These are phyloP conservation scores for Gyromitra esculenta DNA, from an alignment of 2,329 filamentous ascomycete species.

Conservation along the genomic window DNA sequence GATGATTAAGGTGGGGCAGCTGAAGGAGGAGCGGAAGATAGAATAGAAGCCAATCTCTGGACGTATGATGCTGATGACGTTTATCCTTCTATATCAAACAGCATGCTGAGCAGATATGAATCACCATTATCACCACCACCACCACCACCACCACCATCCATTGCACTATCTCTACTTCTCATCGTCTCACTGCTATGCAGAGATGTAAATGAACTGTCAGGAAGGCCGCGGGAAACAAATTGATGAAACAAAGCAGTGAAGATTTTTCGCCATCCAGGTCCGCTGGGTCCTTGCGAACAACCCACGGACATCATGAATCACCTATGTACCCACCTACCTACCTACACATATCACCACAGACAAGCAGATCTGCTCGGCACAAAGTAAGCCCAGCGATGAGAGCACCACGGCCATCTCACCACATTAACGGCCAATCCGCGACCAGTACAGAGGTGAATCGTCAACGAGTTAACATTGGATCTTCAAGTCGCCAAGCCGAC, in stretches of 20 bases:
- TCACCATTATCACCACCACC: neutral
- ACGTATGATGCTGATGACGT: neutral
- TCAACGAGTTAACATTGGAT: constrained; percentile 32
- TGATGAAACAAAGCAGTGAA: constrained; percentile 1
- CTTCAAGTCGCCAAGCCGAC: constrained; percentile 12
- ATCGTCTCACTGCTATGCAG: neutral
- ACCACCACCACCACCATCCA: neutral
- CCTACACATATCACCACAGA: constrained; percentile 19
- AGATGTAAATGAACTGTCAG: neutral
- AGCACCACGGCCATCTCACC: constrained; percentile 11
- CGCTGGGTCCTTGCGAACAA: neutral
- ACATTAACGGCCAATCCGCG: constrained; percentile 15
- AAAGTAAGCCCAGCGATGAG: constrained; percentile 2
- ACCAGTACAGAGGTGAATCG: constrained; percentile 34
- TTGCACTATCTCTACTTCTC: neutral
- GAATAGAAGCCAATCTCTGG: neutral
- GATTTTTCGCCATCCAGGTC: neutral
- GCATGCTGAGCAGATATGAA: neutral
- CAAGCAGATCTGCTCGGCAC: constrained; percentile 22
- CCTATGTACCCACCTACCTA: no score
- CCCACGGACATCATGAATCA: neutral
- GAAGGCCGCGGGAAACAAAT: constrained; percentile 3
- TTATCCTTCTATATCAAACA: neutral
- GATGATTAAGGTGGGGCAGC: neutral
- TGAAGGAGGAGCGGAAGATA: neutral